Conservation (phyloP, 2,329 filamentous ascomycete genomes). For the Penicillium frequentans region DNA sequence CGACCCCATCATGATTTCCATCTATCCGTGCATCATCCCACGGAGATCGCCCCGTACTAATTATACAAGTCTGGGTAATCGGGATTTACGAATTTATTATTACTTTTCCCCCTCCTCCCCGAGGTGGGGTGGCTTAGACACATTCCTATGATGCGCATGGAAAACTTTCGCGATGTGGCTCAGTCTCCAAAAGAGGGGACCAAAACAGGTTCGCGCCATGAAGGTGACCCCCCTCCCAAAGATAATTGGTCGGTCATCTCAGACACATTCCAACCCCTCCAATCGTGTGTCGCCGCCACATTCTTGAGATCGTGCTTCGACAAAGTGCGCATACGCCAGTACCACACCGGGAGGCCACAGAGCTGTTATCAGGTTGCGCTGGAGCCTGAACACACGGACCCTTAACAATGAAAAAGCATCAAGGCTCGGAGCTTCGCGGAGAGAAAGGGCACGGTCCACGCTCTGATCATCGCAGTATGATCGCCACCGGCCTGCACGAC, state of each 20-base stretch:
- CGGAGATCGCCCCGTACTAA: conserved; percentile 4
- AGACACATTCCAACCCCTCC: conserved; percentile 26
- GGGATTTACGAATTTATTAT: neutral
- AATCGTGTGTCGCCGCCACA: conserved; percentile 18
- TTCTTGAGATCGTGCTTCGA: conserved; percentile 15
- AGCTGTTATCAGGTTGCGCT: conserved; percentile 3
- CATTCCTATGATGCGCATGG: conserved; percentile 10
- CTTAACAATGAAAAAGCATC: neutral
- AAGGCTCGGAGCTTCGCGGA: conserved; percentile 2
- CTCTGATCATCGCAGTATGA: conserved; percentile 20
- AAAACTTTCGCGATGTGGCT: conserved; percentile 23
- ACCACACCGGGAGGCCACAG: conserved; percentile 7
- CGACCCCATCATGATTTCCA: conserved; percentile 1
- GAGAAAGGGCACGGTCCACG: conserved; percentile 22
- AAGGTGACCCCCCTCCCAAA: conserved; percentile 3
- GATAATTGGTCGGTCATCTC: conserved; percentile 13
- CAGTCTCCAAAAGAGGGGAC: conserved; percentile 5
- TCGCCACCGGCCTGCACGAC: conserved; percentile 25
- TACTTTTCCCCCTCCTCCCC: neutral
- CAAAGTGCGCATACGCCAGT: neutral
- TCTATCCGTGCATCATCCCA: neutral
- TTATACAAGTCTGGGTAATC: neutral
- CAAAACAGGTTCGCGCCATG: conserved; percentile 5
- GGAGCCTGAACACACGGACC: conserved; percentile 13
- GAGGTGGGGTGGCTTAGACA: conserved; percentile 13